These are phyloP conservation scores for Kodamaea sagamina DNA, from an alignment of 805 yeast genomes.

Conservation along the genomic window DNA sequence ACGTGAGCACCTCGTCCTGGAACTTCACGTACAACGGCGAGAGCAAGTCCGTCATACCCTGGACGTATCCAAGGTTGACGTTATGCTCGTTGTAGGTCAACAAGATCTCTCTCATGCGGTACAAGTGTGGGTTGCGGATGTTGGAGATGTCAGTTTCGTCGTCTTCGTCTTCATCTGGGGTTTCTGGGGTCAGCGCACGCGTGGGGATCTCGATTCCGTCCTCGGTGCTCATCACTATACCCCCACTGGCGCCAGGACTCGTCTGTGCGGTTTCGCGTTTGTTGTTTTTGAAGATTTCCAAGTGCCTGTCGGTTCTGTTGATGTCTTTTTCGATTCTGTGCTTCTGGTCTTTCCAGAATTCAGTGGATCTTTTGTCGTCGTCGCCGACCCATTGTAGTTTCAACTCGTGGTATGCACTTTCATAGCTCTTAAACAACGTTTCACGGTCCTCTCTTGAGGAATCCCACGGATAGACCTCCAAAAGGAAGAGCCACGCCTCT, in stretches of 20 bases:
- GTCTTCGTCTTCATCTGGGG: constrained; percentile 39
- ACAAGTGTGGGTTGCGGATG: constrained; percentile 74
- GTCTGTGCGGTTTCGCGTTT: constrained; percentile 21
- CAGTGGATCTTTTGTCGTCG: constrained; percentile 50
- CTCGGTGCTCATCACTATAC: constrained; percentile 15
- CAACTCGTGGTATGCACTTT: constrained; percentile 61
- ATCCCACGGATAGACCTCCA: constrained; percentile 89
- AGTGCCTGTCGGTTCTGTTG: constrained; percentile 82
- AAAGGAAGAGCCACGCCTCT: constrained; percentile 83
- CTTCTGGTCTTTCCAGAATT: constrained; percentile 87
- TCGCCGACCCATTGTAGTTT: constrained; percentile 70
- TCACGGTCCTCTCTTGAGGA: constrained; percentile 69
- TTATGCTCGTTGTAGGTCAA: constrained; percentile 86
- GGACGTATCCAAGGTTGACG: constrained; percentile 87
- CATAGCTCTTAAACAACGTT: constrained; percentile 55
- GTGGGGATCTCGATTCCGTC: constrained; percentile 12
- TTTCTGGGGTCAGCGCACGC: constrained; percentile 33
- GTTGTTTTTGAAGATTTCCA: constrained; percentile 58
- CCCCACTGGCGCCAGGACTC: constrained; percentile 24
- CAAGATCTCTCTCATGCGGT: constrained; percentile 71
- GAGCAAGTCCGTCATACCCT: constrained; percentile 94
- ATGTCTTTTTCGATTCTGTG: constrained; percentile 91
- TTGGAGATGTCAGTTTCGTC: constrained; percentile 61
- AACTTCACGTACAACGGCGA: constrained; percentile 74
- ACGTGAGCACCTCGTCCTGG: constrained; percentile 75